These are phyloP conservation scores for Penicillium simplicissimum DNA, from an alignment of 495 filamentous ascomycete genomes.

Conservation along the genomic window DNA sequence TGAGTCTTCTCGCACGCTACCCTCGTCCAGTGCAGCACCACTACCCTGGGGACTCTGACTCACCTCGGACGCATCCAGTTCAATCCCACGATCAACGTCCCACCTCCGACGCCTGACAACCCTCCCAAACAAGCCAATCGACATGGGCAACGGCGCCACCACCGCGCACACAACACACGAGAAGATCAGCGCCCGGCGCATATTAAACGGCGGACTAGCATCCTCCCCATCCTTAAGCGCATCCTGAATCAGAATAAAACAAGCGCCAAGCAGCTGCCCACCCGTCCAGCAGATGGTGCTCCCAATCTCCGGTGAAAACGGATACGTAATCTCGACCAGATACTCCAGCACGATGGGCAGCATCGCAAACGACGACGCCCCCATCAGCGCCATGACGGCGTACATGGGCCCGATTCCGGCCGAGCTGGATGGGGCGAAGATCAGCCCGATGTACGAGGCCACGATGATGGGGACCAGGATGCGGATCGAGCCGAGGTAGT, in stretches of 20 bases:
- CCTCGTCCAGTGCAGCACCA: neutral
- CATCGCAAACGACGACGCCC: conserved; percentile 76
- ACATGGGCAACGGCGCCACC: conserved; percentile 65
- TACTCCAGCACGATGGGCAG: conserved; percentile 86
- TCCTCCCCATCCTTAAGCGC: conserved; percentile 64
- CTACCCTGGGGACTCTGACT: neutral
- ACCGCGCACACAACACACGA: conserved; percentile 67
- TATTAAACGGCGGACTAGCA: conserved; percentile 63
- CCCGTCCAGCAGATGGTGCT: conserved; percentile 81
- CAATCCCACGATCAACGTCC: conserved; percentile 51
- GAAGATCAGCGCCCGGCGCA: conserved; percentile 76
- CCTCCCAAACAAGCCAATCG: conserved; percentile 65
- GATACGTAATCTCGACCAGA: conserved; percentile 81
- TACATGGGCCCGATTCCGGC: conserved; percentile 66
- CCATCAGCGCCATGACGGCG: conserved; percentile 65
- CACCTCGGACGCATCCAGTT: conserved; percentile 16
- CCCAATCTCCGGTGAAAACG: conserved; percentile 83
- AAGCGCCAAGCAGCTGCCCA: conserved; percentile 67
- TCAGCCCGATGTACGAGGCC: conserved; percentile 68
- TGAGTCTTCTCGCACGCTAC: conserved; percentile 1
- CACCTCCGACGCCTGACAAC: conserved; percentile 56
- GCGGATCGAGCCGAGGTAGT: conserved; percentile 73
- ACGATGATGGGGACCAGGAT: conserved; percentile 75
- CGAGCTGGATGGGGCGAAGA: conserved; percentile 77
- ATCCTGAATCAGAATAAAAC: conserved; percentile 82